Conservation (phyloP, 1,284 basidiomycete species). For the Marasmius tenuissimus region DNA sequence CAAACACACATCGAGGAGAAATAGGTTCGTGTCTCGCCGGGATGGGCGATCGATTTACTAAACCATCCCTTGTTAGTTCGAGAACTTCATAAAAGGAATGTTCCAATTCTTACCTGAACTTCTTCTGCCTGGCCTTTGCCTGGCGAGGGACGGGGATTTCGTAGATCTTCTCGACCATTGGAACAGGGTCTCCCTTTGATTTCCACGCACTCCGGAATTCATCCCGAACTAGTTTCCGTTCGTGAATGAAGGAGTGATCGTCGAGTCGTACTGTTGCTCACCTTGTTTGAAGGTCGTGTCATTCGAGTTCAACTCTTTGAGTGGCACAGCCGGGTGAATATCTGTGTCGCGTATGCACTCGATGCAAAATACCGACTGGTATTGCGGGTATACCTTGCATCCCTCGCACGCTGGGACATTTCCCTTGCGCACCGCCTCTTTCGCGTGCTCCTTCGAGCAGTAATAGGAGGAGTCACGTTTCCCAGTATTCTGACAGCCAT, state of each 20-base stretch:
- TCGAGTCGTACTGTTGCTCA: constrained; percentile 22
- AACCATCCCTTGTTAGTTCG: background rate
- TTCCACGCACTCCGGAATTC: constrained; percentile 51
- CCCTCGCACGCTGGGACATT: constrained; percentile 46
- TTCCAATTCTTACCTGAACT: constrained; percentile 39
- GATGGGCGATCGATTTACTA: constrained; percentile 6
- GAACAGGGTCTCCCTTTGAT: constrained; percentile 22
- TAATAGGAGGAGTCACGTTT: constrained; percentile 48
- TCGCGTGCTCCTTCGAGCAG: constrained; percentile 57
- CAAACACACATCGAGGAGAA: constrained; percentile 64
- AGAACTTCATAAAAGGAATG: background rate
- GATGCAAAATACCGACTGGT: constrained; percentile 36
- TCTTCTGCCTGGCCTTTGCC: constrained; percentile 39
- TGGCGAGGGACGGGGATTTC: constrained; percentile 44
- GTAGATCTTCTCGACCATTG: constrained; percentile 49
- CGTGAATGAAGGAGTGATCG: constrained; percentile 4
- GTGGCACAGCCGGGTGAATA: constrained; percentile 26
- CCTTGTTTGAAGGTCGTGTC: constrained; percentile 40
- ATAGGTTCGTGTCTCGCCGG: constrained; percentile 52
- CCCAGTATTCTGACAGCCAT: constrained; percentile 47
- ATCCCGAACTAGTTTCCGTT: constrained; percentile 37
- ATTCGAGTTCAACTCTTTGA: constrained; percentile 39
- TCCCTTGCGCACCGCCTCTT: constrained; percentile 48
- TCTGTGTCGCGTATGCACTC: constrained; percentile 39
- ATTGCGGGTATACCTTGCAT: constrained; percentile 44